Evolutionary conservation across 305 asterid species (phyloP), one percentile per base, ranked within the genome.

Genomic region (Fraxinus ornus): DNA sequence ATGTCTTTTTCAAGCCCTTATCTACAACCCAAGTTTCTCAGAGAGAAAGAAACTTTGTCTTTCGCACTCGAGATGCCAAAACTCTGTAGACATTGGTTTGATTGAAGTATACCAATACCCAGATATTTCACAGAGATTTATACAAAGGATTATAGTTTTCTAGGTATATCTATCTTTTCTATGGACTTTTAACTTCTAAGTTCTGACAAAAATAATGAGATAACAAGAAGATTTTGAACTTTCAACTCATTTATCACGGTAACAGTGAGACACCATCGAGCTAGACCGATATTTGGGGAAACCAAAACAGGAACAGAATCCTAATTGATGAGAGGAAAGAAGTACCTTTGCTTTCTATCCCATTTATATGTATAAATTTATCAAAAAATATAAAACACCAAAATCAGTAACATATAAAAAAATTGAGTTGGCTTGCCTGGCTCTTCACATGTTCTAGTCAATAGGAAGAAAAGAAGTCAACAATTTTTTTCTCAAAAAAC

Each of bases 361-460:
- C 19, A 64, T 30, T 78, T 85, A 72, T 22, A 4, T 4, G 55
- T 64, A 35, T 24, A 44, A n/a, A 36, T 37, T 28, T 7, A 75
- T n/a, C 30, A 7, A 6, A 66, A 17, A 15, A 72, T 33, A 24
- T 35, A 60, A 22, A 49, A 17, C 44, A 19, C 57, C 66, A 60
- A 66, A 81, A 24, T 9, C 35, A 66, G 8, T 66, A 26, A 17
- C 39, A 70, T 15, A 28, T 30, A 78, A 33, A 73, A 28, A 13
- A 57, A 30, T 39, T 57, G 68, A 70, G 44, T 57, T 76, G 76
- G 49, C n/a, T 36, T 28, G 19, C 12, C 55, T 39, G 66, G 37
- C 78, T 81, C 57, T 79, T 72, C 21, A 44, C 62, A 32, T 47
- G 81, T 79, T 87, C 30, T 19, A 24, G 78, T 28, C 75, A 70